Base-by-base conservation (phyloP, 2,329 filamentous ascomycete species). In the Hymenoscyphus fraxineus region DNA sequence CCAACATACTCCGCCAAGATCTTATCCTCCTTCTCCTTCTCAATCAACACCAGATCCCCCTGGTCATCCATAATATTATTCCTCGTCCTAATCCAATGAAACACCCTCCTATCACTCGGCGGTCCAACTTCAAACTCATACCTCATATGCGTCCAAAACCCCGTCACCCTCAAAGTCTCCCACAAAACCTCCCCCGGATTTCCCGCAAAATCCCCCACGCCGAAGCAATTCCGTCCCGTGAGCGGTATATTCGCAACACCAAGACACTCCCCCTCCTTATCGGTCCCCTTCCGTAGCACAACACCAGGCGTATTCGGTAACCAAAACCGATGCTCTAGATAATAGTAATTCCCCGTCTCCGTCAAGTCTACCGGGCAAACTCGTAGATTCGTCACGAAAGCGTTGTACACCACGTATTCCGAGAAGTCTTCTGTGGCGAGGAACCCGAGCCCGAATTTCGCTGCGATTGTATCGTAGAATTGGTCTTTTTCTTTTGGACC, bases 141-240 rank as follows among this genome's bases (percentile, higher is more conserved):
- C 40, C 61, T 64, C 68, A 70, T 71, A 35, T 71, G 70, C 44
- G 70, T 71, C 70, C 70, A 71, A 16, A 71, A 71, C 15, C 66
- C 67, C 1, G 54, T 63, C 27, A 66, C 66, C 1, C 60, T 67
- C 62, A 71, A 64, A 31, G 65, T 65, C 62, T 70, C 70, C 70
- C 70, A 71, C 1, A 62, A 40, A 51, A 71, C 61, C 6, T 54
- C 62, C 6, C 63, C 40, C 1, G 67, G 68, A 2, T 32, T 58
- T 1, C 56, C 59, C 32, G 68, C 62, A 27, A 65, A 65, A 56
- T 71, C 67, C 0, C 70, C 70, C 15, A 71, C 55, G 1, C 70
- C 70, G 40, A 70, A 65, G 10, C 31, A 67, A 62, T 71, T 71
- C 41, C 60, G 27, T 10, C 68, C 67, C 1, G 54, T 40, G 6